Evolutionary conservation across 106 monocot species (phyloP), one percentile per base, ranked within the genome.

Genomic region (Narthecium ossifragum): DNA sequence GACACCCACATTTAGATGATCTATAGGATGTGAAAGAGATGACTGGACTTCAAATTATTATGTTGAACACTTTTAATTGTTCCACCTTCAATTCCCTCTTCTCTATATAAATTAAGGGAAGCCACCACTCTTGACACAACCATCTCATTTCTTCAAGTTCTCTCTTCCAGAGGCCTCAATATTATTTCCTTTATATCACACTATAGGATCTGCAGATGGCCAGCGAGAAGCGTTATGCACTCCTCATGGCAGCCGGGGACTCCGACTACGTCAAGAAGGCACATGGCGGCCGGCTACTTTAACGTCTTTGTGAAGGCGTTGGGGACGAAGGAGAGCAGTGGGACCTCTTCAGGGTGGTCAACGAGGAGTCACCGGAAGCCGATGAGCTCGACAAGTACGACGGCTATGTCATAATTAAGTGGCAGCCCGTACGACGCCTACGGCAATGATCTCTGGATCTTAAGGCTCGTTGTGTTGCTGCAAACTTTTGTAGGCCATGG

Each of bases 351-450:
- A 55, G 81, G 43, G 88, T 80, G 7, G 85, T 93, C 0, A 82
- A 88, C 3, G 93, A 79, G 0, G 74, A 88, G 65, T 85, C 88
- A 43, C 92, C 92, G 7, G 48, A 59, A 3, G 46, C 39, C 36
- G 74, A 77, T 7, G 79, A 81, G 18, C 65, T 93, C 25, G n/a
- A 69, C 0, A 69, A 64, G 31, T 93, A 93, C 45, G 76, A 78
- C 13, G 88, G 92, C 2, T 92, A 84, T 31, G 73, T 92, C 18
- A 57, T 93, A n/a, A n/a, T n/a, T n/a, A 33, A 88, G 92, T 38
- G 92, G 92, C 3, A 88, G 88, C 71, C 81, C 88, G 1, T 30
- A 82, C 29, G 82, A 93, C 37, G 92, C 92, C 15, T 84, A 93
- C 32, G 84, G 70, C 17, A 50, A 85, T 28, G 88, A 93, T 8